phyloP scores from a whole-genome alignment of 2,329 filamentous ascomycete genomes.

The Fusarium proliferatum region DNA sequence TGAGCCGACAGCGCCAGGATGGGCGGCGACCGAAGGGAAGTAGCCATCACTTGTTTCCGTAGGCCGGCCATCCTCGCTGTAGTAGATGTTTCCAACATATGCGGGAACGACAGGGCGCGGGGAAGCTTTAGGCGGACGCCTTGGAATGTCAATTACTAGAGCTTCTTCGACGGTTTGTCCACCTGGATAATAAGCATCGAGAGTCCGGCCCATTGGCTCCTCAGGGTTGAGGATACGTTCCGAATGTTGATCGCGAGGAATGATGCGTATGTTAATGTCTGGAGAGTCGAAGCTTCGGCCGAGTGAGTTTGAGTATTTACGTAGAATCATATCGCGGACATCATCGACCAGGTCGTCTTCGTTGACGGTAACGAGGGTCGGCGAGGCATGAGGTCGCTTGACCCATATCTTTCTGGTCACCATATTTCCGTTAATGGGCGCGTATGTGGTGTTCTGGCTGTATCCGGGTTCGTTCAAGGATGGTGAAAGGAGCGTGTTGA shows the following conservation, averaged over 20 bases:
- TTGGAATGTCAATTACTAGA: slow-evolving; percentile 87
- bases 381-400: slow-evolving; percentile 83
- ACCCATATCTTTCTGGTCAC: slow-evolving; percentile 92
- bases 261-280: slow-evolving; percentile 83
- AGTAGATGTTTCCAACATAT: slow-evolving; percentile 59
- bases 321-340: slow-evolving; percentile 89
- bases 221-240: slow-evolving; percentile 86
- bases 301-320: slow-evolving; percentile 93
- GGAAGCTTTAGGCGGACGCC: slow-evolving; percentile 82
- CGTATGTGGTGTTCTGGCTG: slow-evolving; percentile 31
- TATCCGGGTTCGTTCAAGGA: slow-evolving; percentile 35
- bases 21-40: slow-evolving; percentile 75
- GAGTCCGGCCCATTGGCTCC: slow-evolving; percentile 79
- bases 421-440: slow-evolving; percentile 62
- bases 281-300: slow-evolving; percentile 90
- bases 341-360: slow-evolving; percentile 96
- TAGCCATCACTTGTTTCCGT: slow-evolving; percentile 81
- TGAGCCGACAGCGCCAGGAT: slow-evolving; percentile 53
- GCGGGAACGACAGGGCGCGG: slow-evolving; percentile 57
- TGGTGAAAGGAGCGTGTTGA: slow-evolving; percentile 48
- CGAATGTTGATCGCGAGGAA: slow-evolving; percentile 72
- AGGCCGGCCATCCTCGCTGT: slow-evolving; percentile 72
- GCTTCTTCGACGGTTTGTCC: slow-evolving; percentile 92
- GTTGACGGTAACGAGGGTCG: slow-evolving; percentile 85
- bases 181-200: slow-evolving; percentile 86